phyloP scores from a whole-genome alignment of 2,329 filamentous ascomycete species.

The Aspergillus eucalypticola region DNA sequence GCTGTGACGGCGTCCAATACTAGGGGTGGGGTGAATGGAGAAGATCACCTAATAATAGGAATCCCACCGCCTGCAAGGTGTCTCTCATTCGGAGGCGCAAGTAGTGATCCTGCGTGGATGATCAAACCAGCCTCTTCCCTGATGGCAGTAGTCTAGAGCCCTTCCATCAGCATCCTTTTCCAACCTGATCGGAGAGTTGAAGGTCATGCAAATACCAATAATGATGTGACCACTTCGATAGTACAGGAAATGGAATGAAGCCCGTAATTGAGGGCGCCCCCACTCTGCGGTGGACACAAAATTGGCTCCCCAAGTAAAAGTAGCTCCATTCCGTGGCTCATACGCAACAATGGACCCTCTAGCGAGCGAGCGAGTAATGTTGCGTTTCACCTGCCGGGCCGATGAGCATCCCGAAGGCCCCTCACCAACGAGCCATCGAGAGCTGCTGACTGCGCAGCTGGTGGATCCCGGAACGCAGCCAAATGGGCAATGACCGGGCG shows the following conservation, averaged over 20 bases:
- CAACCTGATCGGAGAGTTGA: not conserved
- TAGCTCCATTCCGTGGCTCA: not conserved
- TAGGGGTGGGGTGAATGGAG: not conserved
- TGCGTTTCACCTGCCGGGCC: not conserved
- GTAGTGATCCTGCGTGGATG: not conserved
- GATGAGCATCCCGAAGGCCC: not conserved
- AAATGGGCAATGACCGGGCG: slow-evolving; percentile 2
- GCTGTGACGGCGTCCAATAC: not conserved
- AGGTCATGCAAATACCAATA: not conserved
- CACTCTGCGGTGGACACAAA: not conserved
- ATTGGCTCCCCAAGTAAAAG: not conserved
- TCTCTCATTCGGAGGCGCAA: not conserved
- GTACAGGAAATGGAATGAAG: not conserved
- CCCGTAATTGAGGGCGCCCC: not conserved
- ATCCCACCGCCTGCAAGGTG: not conserved
- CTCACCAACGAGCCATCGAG: not conserved
- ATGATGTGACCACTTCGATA: not conserved
- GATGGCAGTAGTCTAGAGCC: not conserved
- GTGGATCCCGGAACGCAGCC: slow-evolving; percentile 3
- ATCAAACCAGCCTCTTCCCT: not conserved
- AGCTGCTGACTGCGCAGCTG: not conserved
- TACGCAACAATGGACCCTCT: not conserved
- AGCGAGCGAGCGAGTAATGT: not conserved
- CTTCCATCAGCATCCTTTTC: not conserved
- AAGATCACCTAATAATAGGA: slow-evolving; percentile 7